phyloP scores from a whole-genome alignment of 2,329 filamentous ascomycete genomes.

The Pezicula radicicola region DNA sequence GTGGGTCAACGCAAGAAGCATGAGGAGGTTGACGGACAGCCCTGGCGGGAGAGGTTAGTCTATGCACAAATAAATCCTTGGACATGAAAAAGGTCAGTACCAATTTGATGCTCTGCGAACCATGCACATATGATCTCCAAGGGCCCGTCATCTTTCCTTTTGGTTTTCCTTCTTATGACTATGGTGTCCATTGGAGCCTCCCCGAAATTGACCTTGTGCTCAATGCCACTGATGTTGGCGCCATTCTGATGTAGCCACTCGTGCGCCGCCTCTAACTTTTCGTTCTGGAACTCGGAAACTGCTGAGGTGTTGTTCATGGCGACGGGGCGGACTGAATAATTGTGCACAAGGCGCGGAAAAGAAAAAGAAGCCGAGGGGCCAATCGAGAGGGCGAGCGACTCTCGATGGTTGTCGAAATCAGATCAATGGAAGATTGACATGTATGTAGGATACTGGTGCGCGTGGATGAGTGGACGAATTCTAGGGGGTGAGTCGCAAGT shows the following conservation, averaged over 20 bases:
- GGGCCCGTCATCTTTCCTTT: constrained; percentile 59
- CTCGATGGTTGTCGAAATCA: too few species aligned
- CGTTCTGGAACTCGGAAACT: constrained; percentile 5
- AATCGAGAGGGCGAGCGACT: too few species aligned
- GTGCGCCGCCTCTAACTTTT: constrained; percentile 13
- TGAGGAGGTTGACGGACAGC: constrained; percentile 80
- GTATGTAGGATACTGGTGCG: too few species aligned
- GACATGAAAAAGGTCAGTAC: constrained; percentile 40
- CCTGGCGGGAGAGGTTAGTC: constrained; percentile 44
- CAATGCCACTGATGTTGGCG: constrained; percentile 8
- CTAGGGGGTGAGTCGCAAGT: too few species aligned
- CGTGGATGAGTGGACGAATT: too few species aligned
- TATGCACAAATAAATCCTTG: not conserved
- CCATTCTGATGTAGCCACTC: constrained; percentile 17
- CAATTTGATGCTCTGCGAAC: constrained; percentile 77
- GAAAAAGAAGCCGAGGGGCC: not conserved
- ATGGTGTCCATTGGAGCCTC: constrained; percentile 11
- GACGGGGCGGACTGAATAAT: not conserved
- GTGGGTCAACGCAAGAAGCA: constrained; percentile 80
- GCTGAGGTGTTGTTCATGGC: constrained; percentile 16
- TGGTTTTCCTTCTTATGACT: constrained; percentile 43
- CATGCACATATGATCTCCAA: constrained; percentile 61
- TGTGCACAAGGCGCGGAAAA: not conserved
- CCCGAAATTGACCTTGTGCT: constrained; percentile 13
- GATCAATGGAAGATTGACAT: too few species aligned